These are phyloP conservation scores for Naegleria lovaniensis DNA, from an alignment of 208 protist species.

Conservation along the genomic window DNA sequence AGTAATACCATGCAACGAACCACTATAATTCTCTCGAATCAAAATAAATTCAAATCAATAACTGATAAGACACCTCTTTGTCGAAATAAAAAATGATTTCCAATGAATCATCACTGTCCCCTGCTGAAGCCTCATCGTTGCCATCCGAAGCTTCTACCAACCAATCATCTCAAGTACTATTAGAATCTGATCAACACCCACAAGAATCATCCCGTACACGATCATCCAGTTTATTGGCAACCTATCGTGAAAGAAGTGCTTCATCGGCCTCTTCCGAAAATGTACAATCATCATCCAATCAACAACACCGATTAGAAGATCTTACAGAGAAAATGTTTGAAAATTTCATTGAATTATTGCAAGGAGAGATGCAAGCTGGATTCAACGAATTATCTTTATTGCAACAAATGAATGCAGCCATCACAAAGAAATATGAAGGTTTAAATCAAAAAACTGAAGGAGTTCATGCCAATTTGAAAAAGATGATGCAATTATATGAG, in stretches of 20 bases:
- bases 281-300: background rate
- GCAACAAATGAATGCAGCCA: background rate
- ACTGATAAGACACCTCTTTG: too few species aligned
- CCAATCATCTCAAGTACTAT: background rate
- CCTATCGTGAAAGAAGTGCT: background rate
- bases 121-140: too few species aligned
- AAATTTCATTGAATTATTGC: background rate
- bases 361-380: slow-evolving; percentile 17
- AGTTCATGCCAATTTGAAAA: background rate
- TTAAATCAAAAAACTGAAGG: background rate
- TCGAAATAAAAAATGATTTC: too few species aligned
- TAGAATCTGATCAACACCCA: too few species aligned
- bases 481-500: background rate
- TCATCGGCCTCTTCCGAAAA: background rate
- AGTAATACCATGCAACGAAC: too few species aligned
- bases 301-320: background rate
- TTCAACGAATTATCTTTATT: slow-evolving; percentile 15
- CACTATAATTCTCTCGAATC: too few species aligned
- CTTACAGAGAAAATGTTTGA: background rate
- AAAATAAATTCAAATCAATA: too few species aligned
- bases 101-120: too few species aligned
- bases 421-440: background rate
- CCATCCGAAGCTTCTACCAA: background rate
- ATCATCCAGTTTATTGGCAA: background rate
- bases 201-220: background rate